Base-by-base conservation (phyloP, 1,284 basidiomycete species). In the Sporisorium reilianum region DNA sequence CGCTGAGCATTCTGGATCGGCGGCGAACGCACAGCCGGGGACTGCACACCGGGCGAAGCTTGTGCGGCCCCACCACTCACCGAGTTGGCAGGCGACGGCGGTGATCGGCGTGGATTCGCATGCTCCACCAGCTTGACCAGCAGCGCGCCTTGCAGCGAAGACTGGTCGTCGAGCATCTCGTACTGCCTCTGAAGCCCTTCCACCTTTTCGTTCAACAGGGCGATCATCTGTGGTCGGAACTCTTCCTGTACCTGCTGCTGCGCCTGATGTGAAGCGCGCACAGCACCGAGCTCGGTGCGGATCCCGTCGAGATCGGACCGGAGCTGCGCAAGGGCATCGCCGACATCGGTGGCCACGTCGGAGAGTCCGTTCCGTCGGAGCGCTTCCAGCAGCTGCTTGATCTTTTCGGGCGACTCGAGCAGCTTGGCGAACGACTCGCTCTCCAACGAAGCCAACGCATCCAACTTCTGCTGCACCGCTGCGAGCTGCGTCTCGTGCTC, bases 61-160 rank as follows among this genome's bases (percentile, higher is more conserved):
- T 26, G 32, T 41, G 41, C 18, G 16, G 16, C 26, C 18, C 42
- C n/a, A 12, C 16, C 36, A 38, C 16, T 38, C 1, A 28, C 41
- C 11, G 55, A 18, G 25, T 4, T 28, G 51, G 6, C 20, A 16
- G 54, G 18, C 12, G 46, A 18, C 11, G 51, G 30, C 8, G 25
- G 51, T 2, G 44, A 30, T 14, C 52, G 65, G n/a, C 62, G 66
- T 11, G 71, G 71, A 41, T 75, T 69, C 28, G 62, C 62, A 30
- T 75, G 63, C 42, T 75, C 66, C 18, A 40, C 12, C 20, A 75
- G 49, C 51, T 67, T 70, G 53, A 60, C 60, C 32, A 75, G 50
- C 36, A 75, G 45, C 5, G 72, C 72, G 40, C 64, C 72, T 56
- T 75, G 72, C 60, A 70, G 38, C 20, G 72, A 56, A 16, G 54